Evolutionary conservation across 169 alveolate genomes (phyloP), one percentile per base, ranked within the genome.

Genomic region (Eimeria zaria): DNA sequence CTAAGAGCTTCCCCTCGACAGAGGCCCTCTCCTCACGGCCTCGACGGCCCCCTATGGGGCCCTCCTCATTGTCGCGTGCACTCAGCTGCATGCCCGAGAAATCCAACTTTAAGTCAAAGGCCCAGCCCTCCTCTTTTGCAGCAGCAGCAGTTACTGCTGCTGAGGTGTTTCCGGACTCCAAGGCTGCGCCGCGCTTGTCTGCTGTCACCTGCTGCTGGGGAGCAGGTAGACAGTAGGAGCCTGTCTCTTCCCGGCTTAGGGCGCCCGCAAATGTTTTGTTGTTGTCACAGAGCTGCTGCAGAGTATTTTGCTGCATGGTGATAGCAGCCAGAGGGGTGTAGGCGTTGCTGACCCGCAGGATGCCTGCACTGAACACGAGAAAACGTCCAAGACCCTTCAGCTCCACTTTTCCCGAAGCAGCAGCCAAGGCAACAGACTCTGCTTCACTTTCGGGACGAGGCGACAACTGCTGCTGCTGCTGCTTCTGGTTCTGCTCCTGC

Each of bases 321-420:
- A 11, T 84, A 80, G 91, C 71, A 48, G 33, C 51, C 44, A 36
- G 91, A 69, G 69, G 91, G 48, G 33, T 64, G 62, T 91, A 97
- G 11, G 97, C 97, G 69, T 97, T 97, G 27, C 96, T 71, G 64
- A 97, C 96, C 62, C 89, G 67, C 58, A 97, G 89, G 90, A 95
- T 97, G 39, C 98, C 98, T 94, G 97, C 76, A 62, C 96, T 97
- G 48, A 97, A 91, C 24, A 96, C 81, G 58, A 97, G 55, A 83
- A 92, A 97, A 27, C 98, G 96, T 24, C 98, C 98, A 24, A 96
- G 71, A 64, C 96, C 97, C 91, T 93, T 74, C 74, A 96, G 55
- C 71, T 97, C 98, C 44, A 97, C 98, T 27, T 87, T 64, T 20
- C 36, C 91, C 5, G 91, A 16, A 46, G 69, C 69, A 20, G 51